A percentile compares a stretch with the other conserved stretches of the same genome.
Evolutionary conservation across 768 basidiomycete species (phyloP).

Genomic region (Lentinula sp.): DNA sequence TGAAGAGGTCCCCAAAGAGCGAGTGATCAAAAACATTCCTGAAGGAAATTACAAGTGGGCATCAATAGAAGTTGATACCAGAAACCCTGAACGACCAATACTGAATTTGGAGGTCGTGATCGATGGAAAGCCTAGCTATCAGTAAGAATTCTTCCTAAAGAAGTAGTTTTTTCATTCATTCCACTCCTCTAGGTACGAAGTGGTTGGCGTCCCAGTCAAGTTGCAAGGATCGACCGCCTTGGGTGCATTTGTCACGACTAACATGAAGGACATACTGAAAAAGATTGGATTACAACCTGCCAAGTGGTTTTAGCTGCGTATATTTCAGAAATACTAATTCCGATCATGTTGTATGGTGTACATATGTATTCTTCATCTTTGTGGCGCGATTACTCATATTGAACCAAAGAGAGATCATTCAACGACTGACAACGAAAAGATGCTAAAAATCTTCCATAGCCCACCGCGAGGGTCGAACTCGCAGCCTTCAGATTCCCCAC

Average conservation of each 20-base stretch:
- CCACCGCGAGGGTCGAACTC: constrained; percentile 84
- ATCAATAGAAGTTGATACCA: constrained; percentile 64
- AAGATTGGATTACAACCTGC: constrained; percentile 48
- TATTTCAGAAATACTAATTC: background rate
- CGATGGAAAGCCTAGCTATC: constrained; percentile 48
- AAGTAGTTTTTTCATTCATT: background rate
- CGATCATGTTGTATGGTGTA: too few relatives aligned
- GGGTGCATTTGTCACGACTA: constrained; percentile 38
- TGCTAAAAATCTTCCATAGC: constrained; percentile 29
- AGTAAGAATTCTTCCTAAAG: constrained; percentile 26
- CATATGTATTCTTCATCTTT: too few relatives aligned
- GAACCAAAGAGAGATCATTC: background rate
- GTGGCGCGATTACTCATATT: too few relatives aligned
- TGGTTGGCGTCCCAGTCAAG: constrained; percentile 42
- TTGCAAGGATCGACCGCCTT: constrained; percentile 36
- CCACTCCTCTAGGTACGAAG: constrained; percentile 30
- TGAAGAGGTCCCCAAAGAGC: constrained; percentile 45
- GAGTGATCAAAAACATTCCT: constrained; percentile 54
- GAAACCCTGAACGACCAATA: constrained; percentile 41
- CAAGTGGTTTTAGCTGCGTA: constrained; percentile 44
- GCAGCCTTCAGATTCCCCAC: constrained; percentile 50
- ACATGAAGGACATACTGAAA: constrained; percentile 49
- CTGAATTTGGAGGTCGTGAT: constrained; percentile 54
- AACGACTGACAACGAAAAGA: background rate
- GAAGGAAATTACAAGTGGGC: constrained; percentile 70